These are phyloP conservation scores for Begonia loranthoides DNA, from an alignment of 306 rosid species.

Conservation along the genomic window DNA sequence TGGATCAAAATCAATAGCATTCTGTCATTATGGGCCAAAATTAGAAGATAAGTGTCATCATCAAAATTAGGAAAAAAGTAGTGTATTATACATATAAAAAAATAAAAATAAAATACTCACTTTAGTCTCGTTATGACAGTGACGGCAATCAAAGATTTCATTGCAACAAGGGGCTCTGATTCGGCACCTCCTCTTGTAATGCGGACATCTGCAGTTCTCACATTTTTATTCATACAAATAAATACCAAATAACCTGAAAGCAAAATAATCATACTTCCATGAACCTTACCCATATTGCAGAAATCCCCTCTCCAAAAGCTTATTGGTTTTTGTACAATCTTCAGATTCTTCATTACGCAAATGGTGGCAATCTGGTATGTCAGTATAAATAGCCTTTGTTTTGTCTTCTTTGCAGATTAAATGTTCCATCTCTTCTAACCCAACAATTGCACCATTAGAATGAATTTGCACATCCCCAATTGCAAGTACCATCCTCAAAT, in stretches of 20 bases:
- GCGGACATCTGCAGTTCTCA: constrained; percentile 43
- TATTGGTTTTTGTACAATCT: constrained; percentile 6
- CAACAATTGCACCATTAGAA: constrained; percentile 32
- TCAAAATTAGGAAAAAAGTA: no score
- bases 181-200: constrained; percentile 55
- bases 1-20: constrained; percentile 41
- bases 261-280: constrained; percentile 1
- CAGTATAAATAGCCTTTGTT: constrained; percentile 2
- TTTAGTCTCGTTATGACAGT: constrained; percentile 68
- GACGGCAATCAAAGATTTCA: constrained; percentile 68
- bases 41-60: not conserved
- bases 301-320: constrained; percentile 30
- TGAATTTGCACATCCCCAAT: constrained; percentile 46
- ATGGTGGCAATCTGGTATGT: constrained; percentile 16
- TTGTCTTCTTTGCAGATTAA: constrained; percentile 13
- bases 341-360: constrained; percentile 23
- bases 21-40: constrained; percentile 24
- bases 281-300: constrained; percentile 48
- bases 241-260: not conserved
- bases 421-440: constrained; percentile 23
- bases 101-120: constrained; percentile 18
- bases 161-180: constrained; percentile 88
- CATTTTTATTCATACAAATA: not conserved
- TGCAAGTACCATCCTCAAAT: constrained; percentile 15
- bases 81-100: not conserved